These are phyloP conservation scores for Suhomyces taliae DNA, from an alignment of 1,139 yeast species.

Conservation along the genomic window DNA sequence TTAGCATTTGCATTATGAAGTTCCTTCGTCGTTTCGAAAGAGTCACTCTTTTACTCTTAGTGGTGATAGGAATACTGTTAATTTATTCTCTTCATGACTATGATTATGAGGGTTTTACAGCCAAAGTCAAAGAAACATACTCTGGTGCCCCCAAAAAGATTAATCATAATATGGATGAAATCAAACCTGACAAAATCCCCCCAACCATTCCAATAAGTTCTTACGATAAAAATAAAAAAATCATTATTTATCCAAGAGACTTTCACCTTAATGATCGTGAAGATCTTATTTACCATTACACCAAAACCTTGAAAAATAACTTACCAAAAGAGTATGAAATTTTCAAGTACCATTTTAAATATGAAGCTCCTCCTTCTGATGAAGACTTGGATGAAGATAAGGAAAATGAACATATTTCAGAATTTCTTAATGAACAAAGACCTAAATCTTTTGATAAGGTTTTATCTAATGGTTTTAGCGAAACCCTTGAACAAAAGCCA, in stretches of 20 bases:
- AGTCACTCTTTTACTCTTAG: slow-evolving; percentile 1
- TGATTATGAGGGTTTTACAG: slow-evolving; percentile 3
- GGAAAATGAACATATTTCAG: slow-evolving; percentile 1
- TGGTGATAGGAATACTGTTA: neutral
- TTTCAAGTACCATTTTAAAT: slow-evolving; percentile 4
- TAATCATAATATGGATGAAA: slow-evolving; percentile 5
- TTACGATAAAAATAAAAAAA: slow-evolving; percentile 3
- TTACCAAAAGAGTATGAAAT: slow-evolving; percentile 1
- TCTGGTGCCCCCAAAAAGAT: neutral
- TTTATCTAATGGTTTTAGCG: neutral
- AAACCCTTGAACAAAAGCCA: neutral
- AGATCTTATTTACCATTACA: slow-evolving; percentile 3
- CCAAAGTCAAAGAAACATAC: slow-evolving; percentile 1
- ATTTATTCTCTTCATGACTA: slow-evolving; percentile 2
- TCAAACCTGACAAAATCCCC: neutral
- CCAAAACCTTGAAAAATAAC: slow-evolving; percentile 1
- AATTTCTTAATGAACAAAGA: slow-evolving; percentile 1
- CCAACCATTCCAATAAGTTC: slow-evolving; percentile 1
- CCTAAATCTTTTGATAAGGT: neutral
- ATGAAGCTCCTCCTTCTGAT: slow-evolving; percentile 1
- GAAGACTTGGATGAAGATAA: slow-evolving; percentile 3
- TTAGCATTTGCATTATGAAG: slow-evolving; percentile 2
- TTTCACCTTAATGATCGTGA: slow-evolving; percentile 2
- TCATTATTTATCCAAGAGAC: slow-evolving; percentile 8
- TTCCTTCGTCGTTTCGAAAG: slow-evolving; percentile 5